Evolutionary conservation across 2,329 filamentous ascomycete genomes (phyloP), one percentile per base, ranked within the genome.

Genomic region (Trichophyton mentagrophytes): DNA sequence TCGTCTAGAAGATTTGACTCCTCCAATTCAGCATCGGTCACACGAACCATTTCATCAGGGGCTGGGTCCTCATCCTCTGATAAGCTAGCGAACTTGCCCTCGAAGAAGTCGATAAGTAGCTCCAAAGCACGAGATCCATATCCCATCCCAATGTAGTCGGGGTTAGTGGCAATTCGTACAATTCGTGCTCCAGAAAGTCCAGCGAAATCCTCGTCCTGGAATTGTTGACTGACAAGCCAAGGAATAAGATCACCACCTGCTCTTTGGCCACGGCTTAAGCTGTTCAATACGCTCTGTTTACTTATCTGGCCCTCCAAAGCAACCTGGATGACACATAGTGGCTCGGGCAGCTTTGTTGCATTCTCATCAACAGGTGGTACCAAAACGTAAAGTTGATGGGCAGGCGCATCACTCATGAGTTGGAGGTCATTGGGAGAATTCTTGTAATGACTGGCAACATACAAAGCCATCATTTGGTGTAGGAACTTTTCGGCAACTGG

Each of bases 361-460:
- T 86, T 83, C 65, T 92, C 88, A 2, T 87, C 81, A 15, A 92
- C 85, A 0, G 93, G 92, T 1, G 91, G 88, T 1, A 95, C 90
- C 25, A 99, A 83, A 8, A 97, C 93, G 69, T 93, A 99, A 5
- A 99, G 82, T 72, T 97, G 91, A 74, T 99, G 93, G 0, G 93
- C 92, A 1, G 93, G 93, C 0, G 93, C 93, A 74, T 99, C 93
- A 64, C 90, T 96, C 90, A 99, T 95, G 61, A 99, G 82, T 72
- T 97, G 93, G n/a, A 99, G 81, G 69, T 99, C 93, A 68, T 99
- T 95, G 0, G 93, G 93, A 0, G 91, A 90, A 75, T 99, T 99
- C 75, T 97, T 97, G 80, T 99, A 96, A 74, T 96, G 90, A 67
- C 90, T 95, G 30, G 93, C 90, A 30, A 99, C 95, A 68, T 97